Base-by-base conservation (phyloP, 495 filamentous ascomycete genomes). In the Platismatia glauca region DNA sequence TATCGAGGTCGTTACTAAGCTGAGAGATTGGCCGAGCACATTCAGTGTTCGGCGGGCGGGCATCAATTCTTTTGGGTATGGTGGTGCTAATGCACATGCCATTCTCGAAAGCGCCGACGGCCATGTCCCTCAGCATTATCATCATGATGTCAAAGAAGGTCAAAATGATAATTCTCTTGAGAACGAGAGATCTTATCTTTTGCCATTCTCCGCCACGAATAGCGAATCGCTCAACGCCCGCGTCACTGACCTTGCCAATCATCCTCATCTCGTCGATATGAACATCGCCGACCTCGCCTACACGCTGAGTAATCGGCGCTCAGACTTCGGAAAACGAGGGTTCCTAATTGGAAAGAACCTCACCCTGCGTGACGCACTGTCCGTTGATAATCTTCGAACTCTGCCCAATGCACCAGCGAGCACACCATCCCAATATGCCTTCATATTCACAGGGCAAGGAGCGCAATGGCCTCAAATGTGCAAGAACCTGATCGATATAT, bases 31-130 rank as follows among this genome's bases (percentile, higher is more conserved):
- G 57, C 66, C 66, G 12, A 38, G 4, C 15, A 11, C 15, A 35
- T 29, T 61, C 20, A n/a, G n/a, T n/a, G n/a, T n/a, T n/a, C 62
- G 8, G 15, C 33, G 57, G 13, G 65, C 58, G 20, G 71, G 71
- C 41, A 64, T 78, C 2, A 77, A 76, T 65, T 74, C 70, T 12
- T 75, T 76, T 52, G 77, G 73, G 7, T 72, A 73, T 44, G 78
- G 78, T 15, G 78, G 78, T 4, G 59, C 73, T 3, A 79, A 79
- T 39, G 73, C 70, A 7, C 76, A 79, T 58, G 72, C 70, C 3
- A 71, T 79, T 16, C 39, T 78, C 3, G 74, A 78, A 1, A 27
- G 22, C 11, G n/a, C 24, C 8, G 16, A 48, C 11, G 29, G 4
- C 44, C n/a, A n/a, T n/a, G n/a, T n/a, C n/a, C n/a, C n/a, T n/a